A percentile compares a stretch with the other conserved stretches of the same genome.
Evolutionary conservation across 2,329 filamentous ascomycete genomes (phyloP).

Genomic region (Botrytis cinerea): DNA sequence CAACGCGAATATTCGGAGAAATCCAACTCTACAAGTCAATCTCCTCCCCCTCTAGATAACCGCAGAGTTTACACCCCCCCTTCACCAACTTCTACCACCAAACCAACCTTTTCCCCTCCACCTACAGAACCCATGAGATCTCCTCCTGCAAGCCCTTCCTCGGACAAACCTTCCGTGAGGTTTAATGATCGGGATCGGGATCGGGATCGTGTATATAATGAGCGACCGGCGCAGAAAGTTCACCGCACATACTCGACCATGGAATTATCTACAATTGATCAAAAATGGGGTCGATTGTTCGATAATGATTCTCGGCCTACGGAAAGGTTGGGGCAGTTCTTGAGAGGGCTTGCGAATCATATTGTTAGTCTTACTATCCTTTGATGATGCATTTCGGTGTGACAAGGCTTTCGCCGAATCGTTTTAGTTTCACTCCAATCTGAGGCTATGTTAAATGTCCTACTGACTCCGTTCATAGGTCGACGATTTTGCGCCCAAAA

Average conservation of each 20-base stretch:
- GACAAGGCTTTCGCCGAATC: slow-evolving; percentile 8
- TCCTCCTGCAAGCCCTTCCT: slow-evolving; percentile 41
- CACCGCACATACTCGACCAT: slow-evolving; percentile 38
- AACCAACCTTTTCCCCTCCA: slow-evolving; percentile 40
- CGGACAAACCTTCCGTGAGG: slow-evolving; percentile 39
- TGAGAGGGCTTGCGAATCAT: slow-evolving; percentile 72
- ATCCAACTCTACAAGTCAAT: slow-evolving; percentile 45
- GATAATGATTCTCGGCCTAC: slow-evolving; percentile 68
- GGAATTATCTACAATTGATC: slow-evolving; percentile 63
- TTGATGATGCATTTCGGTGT: background rate
- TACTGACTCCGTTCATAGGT: slow-evolving; percentile 51
- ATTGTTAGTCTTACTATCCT: slow-evolving; percentile 55
- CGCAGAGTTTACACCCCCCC: slow-evolving; percentile 56
- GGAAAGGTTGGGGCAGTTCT: slow-evolving; percentile 65
- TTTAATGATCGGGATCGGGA: slow-evolving; percentile 32
- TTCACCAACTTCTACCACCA: slow-evolving; percentile 46
- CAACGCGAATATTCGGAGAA: slow-evolving; percentile 46
- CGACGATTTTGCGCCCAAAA: slow-evolving; percentile 66
- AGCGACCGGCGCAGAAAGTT: slow-evolving; percentile 10
- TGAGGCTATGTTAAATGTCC: background rate
- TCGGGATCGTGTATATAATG: slow-evolving; percentile 16
- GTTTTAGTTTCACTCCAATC: background rate
- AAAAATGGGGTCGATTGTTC: slow-evolving; percentile 77
- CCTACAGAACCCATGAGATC: slow-evolving; percentile 36
- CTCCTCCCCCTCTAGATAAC: slow-evolving; percentile 46